Conservation (phyloP, 2,329 filamentous ascomycete species). For the Fusarium vanettenii region DNA sequence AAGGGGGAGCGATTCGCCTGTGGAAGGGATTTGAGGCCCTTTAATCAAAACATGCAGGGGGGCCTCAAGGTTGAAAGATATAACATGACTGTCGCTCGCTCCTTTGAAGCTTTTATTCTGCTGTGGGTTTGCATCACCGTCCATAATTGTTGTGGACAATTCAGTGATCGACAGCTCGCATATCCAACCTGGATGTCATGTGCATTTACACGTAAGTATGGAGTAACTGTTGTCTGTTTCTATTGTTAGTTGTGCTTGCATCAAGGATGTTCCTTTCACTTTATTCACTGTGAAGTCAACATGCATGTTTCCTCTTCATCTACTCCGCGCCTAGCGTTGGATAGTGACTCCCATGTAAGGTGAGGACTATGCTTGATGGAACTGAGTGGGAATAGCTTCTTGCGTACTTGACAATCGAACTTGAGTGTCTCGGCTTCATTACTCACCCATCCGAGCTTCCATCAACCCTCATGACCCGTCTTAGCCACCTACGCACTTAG, state of each 20-base stretch:
- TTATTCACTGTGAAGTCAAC: not conserved
- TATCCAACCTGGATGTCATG: not conserved
- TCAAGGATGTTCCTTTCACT: not conserved
- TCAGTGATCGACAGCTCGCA: not conserved
- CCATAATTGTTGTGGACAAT: not conserved
- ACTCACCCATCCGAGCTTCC: not conserved
- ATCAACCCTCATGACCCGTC: not conserved
- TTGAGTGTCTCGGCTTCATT: not conserved
- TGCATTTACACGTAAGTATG: not conserved
- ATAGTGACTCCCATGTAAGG: not conserved
- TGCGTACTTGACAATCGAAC: no score
- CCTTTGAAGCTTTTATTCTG: not conserved
- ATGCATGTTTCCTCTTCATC: not conserved
- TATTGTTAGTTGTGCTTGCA: not conserved
- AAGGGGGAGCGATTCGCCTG: slow-evolving; percentile 24
- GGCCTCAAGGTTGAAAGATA: not conserved
- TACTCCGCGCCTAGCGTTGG: accelerated
- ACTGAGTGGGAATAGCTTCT: not conserved
- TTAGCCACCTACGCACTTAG: not conserved
- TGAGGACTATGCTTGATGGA: not conserved
- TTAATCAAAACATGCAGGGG: slow-evolving; percentile 37
- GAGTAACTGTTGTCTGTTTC: not conserved
- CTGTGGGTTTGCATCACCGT: not conserved
- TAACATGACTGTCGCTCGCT: slow-evolving; percentile 1
- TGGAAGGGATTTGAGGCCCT: slow-evolving; percentile 34